Evolutionary conservation across 2,329 filamentous ascomycete species (phyloP).

Genomic region (Aureobasidium sp.): DNA sequence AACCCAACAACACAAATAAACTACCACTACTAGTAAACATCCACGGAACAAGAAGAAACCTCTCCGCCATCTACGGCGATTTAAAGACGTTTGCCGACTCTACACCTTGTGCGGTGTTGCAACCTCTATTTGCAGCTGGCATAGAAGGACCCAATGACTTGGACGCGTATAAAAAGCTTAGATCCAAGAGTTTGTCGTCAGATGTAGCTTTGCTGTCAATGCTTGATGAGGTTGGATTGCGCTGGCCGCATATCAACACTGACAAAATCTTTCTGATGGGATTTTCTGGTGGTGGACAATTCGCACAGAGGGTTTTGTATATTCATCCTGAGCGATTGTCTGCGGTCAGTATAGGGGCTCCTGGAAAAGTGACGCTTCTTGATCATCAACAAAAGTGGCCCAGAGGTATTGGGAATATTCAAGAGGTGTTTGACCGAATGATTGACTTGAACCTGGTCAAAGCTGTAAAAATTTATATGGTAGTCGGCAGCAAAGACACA

Average conservation of each 20-base stretch:
- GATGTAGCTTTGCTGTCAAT: background rate
- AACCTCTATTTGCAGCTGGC: slow-evolving; percentile 1
- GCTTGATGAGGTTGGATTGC: background rate
- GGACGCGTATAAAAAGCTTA: slow-evolving; percentile 9
- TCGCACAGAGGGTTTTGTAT: slow-evolving; percentile 6
- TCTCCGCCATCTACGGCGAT: slow-evolving; percentile 4
- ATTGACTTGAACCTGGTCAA: background rate
- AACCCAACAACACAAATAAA: background rate
- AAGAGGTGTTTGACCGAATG: background rate
- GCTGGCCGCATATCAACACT: background rate
- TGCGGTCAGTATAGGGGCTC: slow-evolving; percentile 4
- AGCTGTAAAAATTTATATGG: background rate
- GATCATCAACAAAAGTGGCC: background rate
- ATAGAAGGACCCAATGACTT: slow-evolving; percentile 1
- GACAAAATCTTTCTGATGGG: background rate
- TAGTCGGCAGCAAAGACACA: slow-evolving; percentile 3
- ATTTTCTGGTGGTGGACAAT: slow-evolving; percentile 8
- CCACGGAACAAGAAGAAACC: slow-evolving; percentile 5
- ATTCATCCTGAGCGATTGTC: background rate
- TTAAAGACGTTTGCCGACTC: slow-evolving; percentile 1
- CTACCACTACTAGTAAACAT: slow-evolving; percentile 2
- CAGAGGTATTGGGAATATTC: background rate
- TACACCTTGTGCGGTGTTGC: background rate
- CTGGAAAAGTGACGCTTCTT: background rate
- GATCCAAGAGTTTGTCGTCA: background rate